A percentile compares a stretch with the other conserved stretches of the same genome.
Conservation (phyloP, 2,329 filamentous ascomycete species). For the Didymella keratinophila region DNA sequence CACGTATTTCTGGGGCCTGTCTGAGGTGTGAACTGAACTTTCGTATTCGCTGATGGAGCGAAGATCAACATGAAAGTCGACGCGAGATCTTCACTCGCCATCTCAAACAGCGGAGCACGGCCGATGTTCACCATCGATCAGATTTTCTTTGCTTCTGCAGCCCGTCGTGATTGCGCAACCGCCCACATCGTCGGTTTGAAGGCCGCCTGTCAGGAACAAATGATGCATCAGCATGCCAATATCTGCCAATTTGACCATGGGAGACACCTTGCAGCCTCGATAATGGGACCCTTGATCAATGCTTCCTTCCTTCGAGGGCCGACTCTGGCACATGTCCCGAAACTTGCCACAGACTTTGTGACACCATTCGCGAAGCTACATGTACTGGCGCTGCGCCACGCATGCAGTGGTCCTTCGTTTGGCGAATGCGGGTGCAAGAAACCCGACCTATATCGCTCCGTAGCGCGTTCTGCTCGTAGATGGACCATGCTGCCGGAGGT, state of each 20-base stretch:
- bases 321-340: background rate
- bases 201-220: background rate
- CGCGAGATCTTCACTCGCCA: constrained; percentile 1
- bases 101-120: background rate
- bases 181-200: background rate
- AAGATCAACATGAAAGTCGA: background rate
- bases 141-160: background rate
- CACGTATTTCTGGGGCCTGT: background rate
- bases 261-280: background rate
- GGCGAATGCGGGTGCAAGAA: background rate
- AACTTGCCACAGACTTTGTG: background rate
- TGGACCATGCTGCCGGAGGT: constrained; percentile 1
- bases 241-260: background rate
- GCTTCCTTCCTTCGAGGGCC: background rate
- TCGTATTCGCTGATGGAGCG: background rate
- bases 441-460: background rate
- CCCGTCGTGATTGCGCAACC: background rate
- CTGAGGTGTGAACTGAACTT: background rate
- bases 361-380: background rate
- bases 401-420: background rate
- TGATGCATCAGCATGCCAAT: background rate
- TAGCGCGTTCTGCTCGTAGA: background rate
- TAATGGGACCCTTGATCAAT: background rate
- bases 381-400: constrained; percentile 3
- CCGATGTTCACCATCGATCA: background rate